Evolutionary conservation across 768 basidiomycete species (phyloP), one percentile per base, ranked within the genome.

Genomic region (Tricholoma saponaceum): DNA sequence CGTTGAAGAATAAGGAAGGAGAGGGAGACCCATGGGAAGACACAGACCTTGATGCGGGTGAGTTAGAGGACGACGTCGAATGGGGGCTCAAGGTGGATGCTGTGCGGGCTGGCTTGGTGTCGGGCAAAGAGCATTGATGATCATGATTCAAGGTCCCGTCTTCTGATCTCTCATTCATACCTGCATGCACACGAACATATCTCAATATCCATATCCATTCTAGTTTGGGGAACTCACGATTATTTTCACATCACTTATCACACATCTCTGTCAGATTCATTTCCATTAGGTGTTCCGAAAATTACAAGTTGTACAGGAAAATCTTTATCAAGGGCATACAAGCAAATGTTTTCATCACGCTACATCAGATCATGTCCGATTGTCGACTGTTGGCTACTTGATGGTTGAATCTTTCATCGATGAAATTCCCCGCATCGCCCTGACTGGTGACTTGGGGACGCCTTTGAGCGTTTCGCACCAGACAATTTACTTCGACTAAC

Each of bases 1-100:
- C 30, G 12, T 16, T 9, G 13, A 51, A 49, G 30, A 30, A 9
- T 22, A 39, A 56, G 7, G 55, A 56, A 13, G 46, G 22, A 28
- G 47, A 50, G 12, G 46, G 55, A 26, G 55, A 56, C 35, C 35
- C 33, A 22, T 56, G 55, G 55, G 37, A 28, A 13, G 55, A 56
- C 49, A 56, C 55, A 2, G 55, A 56, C 22, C 3, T 25, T 8
- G 52, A 53, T 18, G 30, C 13, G 52, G 55, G 41, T 18, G 53
- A 54, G n/a, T 43, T 39, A 16, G 53, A 44, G 23, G 53, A 41
- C 12, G 53, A 32, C 8, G 47, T 26, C 25, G 25, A 47, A 13
- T 54, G 52, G 52, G 52, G 26, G 39, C 26, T 32, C 3, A 54
- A 54, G 30, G 33, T 18, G 39, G 53, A 54, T 5, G 12, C 30